A percentile compares a stretch with the other conserved stretches of the same genome.
Evolutionary conservation across 495 filamentous ascomycete species (phyloP).

Genomic region (Neurospora sp.): DNA sequence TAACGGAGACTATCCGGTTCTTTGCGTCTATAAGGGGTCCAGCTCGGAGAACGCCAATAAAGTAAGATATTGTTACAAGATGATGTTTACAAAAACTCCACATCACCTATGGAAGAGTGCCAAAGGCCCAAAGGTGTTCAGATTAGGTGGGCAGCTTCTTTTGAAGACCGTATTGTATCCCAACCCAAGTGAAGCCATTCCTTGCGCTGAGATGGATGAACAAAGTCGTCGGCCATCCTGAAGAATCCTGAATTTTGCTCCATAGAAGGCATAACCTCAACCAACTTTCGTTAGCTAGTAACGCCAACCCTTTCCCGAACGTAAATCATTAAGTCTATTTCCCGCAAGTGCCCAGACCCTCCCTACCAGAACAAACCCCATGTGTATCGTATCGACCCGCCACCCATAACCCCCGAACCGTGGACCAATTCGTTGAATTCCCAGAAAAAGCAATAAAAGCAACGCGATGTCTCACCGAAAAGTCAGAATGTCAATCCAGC

Average conservation of each 20-base stretch:
- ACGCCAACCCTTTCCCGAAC: not conserved
- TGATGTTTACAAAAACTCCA: not conserved
- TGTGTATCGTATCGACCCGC: not conserved
- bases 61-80: not conserved
- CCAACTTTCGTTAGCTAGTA: not conserved
- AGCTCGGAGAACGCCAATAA: not conserved
- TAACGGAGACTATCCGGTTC: not conserved
- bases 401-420: not conserved
- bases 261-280: not conserved
- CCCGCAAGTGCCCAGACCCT: not conserved
- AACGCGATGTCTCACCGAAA: not conserved
- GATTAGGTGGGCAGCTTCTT: not conserved
- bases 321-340: not conserved
- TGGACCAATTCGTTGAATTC: not conserved
- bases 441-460: not conserved
- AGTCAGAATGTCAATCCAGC: not conserved
- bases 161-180: not conserved
- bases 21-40: not conserved
- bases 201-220: not conserved
- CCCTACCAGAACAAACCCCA: not conserved
- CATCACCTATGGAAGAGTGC: not conserved
- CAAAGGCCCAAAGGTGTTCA: not conserved
- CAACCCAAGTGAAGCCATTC: not conserved
- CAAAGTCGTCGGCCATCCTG: not conserved
- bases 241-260: not conserved